Percentiles rank a stretch among this genome's conserved stretches.
Conservation (phyloP, 495 filamentous ascomycete species). For the Penicillium cosmopolitanum region DNA sequence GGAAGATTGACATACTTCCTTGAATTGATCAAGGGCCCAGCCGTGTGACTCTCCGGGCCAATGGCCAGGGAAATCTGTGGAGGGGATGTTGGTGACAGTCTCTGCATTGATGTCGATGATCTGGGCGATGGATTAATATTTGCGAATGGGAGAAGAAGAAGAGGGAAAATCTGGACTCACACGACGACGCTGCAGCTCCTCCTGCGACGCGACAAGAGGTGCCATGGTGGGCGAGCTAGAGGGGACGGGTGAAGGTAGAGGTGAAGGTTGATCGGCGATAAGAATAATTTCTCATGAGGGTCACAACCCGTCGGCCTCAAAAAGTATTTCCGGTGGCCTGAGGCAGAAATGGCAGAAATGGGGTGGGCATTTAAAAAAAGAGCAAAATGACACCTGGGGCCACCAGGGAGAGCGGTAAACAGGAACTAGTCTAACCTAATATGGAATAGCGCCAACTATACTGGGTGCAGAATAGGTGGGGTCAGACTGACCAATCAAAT, state of each 20-base stretch:
- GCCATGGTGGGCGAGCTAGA: slow-evolving; percentile 44
- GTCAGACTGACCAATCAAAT: slow-evolving; percentile 40
- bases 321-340: slow-evolving; percentile 36
- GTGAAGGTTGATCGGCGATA: slow-evolving; percentile 41
- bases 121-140: slow-evolving; percentile 44
- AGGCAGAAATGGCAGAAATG: slow-evolving; percentile 18
- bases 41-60: slow-evolving; percentile 88
- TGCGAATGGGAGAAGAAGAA: not conserved
- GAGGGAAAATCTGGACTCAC: slow-evolving; percentile 29
- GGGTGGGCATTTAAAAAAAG: not conserved
- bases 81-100: slow-evolving; percentile 83
- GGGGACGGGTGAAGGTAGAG: slow-evolving; percentile 23
- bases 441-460: not conserved
- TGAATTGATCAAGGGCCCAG: slow-evolving; percentile 82
- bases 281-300: slow-evolving; percentile 38
- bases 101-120: slow-evolving; percentile 85
- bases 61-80: slow-evolving; percentile 88
- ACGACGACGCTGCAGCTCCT: slow-evolving; percentile 54
- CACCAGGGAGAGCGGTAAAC: not conserved
- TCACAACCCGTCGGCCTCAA: slow-evolving; percentile 2
- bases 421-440: slow-evolving; percentile 6
- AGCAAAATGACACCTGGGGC: not conserved
- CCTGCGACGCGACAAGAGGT: slow-evolving; percentile 50
- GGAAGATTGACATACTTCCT: slow-evolving; percentile 44
- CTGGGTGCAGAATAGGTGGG: slow-evolving; percentile 25